Percentiles rank a stretch among this genome's conserved stretches.
Conservation (phyloP, 1,284 basidiomycete genomes). For the Cystobasidium pallidum region DNA sequence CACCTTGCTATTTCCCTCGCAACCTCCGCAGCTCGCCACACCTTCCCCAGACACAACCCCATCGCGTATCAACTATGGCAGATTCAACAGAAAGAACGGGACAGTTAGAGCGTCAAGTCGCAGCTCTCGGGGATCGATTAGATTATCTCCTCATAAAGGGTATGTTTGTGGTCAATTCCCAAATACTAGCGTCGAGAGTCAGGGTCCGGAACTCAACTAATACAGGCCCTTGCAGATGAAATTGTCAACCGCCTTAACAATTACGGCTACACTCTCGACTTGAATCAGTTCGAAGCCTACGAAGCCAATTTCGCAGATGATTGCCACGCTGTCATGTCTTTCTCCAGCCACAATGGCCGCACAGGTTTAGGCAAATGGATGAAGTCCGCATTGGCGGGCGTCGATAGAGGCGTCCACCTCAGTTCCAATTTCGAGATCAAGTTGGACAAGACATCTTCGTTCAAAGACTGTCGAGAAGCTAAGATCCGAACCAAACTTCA, state of each 20-base stretch:
- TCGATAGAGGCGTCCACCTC: conserved; percentile 5
- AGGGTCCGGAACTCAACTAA: not conserved
- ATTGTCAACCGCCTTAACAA: conserved; percentile 1
- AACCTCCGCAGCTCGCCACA: not conserved
- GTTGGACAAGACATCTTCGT: not conserved
- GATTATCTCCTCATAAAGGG: not conserved
- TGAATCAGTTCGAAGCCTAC: conserved; percentile 5
- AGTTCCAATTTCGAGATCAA: conserved; percentile 1
- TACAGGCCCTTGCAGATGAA: not conserved
- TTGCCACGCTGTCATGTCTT: not conserved
- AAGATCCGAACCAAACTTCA: conserved; percentile 2
- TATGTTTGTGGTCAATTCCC: not conserved
- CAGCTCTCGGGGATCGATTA: not conserved
- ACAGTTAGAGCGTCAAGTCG: not conserved
- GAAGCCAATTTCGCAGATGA: conserved; percentile 6
- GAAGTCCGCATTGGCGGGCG: conserved; percentile 1
- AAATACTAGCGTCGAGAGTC: not conserved
- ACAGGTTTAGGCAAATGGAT: not conserved
- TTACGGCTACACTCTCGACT: not conserved
- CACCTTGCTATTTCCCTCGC: not conserved
- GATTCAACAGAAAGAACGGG: no score
- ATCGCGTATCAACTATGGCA: no score
- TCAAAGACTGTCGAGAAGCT: not conserved
- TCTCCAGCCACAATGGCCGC: conserved; percentile 4
- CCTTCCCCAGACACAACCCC: not conserved